Conservation (phyloP, 345 rosid species). For the Populus euphratica region DNA sequence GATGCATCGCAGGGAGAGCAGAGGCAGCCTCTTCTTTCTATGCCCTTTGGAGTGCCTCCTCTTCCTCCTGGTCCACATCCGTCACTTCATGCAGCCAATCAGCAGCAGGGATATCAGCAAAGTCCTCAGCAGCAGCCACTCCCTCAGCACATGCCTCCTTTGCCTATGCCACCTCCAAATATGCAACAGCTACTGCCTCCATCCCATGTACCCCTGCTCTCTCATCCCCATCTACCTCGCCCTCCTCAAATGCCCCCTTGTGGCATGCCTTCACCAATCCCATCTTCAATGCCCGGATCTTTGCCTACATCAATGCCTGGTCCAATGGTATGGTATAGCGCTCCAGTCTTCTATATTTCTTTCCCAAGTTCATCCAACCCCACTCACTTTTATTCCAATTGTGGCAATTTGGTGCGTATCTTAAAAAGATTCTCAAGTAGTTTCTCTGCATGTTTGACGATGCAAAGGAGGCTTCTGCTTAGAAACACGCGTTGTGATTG, state of each 20-base stretch:
- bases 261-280: conserved; percentile 46
- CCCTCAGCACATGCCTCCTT: conserved; percentile 69
- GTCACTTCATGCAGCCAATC: conserved; percentile 68
- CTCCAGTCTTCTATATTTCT: neutral
- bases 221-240: conserved; percentile 75
- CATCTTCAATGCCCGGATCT: conserved; percentile 45
- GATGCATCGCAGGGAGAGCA: conserved; percentile 85
- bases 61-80: conserved; percentile 99
- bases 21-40: conserved; percentile 60
- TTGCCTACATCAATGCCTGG: conserved; percentile 65
- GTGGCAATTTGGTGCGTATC: neutral
- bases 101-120: conserved; percentile 84
- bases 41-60: conserved; percentile 83
- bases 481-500: neutral
- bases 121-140: conserved; percentile 56
- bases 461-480: neutral
- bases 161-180: conserved; percentile 67
- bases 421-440: neutral
- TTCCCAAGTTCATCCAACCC: neutral
- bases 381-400: conserved; percentile 4
- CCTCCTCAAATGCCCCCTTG: conserved; percentile 82
- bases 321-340: conserved; percentile 57
- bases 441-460: neutral
- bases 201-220: conserved; percentile 68
- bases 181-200: conserved; percentile 88